A percentile compares a stretch with the other conserved stretches of the same genome.
Conservation (phyloP, 495 filamentous ascomycete species). For the Penicillium turbatum region DNA sequence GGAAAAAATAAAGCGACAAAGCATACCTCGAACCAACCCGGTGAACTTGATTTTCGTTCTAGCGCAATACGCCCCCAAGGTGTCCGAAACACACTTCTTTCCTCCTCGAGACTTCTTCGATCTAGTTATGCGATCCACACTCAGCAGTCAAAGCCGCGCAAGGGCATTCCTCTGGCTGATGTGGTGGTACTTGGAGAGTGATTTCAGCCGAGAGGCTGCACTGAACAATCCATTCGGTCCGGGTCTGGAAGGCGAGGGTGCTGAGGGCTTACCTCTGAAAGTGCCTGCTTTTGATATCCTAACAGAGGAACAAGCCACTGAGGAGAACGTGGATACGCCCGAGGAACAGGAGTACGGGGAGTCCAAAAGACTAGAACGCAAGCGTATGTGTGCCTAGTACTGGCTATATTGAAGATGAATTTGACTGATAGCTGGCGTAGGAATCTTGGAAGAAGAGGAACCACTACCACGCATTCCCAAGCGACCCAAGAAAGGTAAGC, state of each 20-base stretch:
- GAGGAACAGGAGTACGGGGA: constrained; percentile 85
- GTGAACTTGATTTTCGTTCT: constrained; percentile 97
- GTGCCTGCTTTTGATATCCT: constrained; percentile 77
- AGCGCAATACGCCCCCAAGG: constrained; percentile 81
- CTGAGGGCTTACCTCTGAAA: constrained; percentile 66
- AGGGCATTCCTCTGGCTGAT: constrained; percentile 94
- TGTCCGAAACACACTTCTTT: constrained; percentile 90
- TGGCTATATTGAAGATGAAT: neutral
- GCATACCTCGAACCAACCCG: constrained; percentile 84
- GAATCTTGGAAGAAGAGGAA: constrained; percentile 62
- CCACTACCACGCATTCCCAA: constrained; percentile 53
- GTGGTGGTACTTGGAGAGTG: constrained; percentile 99
- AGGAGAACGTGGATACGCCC: constrained; percentile 86
- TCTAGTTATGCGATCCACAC: constrained; percentile 81
- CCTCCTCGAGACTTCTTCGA: constrained; percentile 89
- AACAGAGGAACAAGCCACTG: constrained; percentile 67
- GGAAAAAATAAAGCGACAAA: constrained; percentile 66
- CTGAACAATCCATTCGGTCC: constrained; percentile 84
- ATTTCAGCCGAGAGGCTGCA: constrained; percentile 79
- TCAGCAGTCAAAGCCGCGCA: constrained; percentile 79
- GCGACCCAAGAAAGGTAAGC: constrained; percentile 51
- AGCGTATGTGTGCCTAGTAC: constrained; percentile 46
- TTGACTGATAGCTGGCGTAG: constrained; percentile 17
- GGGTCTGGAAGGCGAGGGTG: constrained; percentile 59
- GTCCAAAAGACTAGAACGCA: constrained; percentile 76